Evolutionary conservation across 129 eudicot genomes (phyloP).

Genomic region (Apium graveolens): DNA sequence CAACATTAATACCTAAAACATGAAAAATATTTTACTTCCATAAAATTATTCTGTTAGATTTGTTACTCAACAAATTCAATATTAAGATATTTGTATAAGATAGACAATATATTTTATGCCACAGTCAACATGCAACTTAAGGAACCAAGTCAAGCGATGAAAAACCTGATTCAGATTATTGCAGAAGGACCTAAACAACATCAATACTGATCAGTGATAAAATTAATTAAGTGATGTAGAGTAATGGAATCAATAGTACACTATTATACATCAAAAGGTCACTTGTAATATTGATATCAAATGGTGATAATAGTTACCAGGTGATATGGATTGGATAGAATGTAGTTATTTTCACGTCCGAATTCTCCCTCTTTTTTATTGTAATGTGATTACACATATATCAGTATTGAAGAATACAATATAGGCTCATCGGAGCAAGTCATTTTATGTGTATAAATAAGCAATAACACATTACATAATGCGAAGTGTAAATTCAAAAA

Average conservation of each 20-base stretch:
- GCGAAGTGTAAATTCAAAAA: neutral
- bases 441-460: neutral
- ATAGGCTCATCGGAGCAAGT: neutral
- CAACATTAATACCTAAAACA: neutral
- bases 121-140: neutral
- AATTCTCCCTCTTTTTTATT: conserved; percentile 82
- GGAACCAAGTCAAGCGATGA: neutral
- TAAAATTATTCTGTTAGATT: neutral
- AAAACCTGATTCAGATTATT: neutral
- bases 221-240: neutral
- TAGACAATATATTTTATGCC: neutral
- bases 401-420: neutral
- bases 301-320: conserved; percentile 45
- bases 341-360: conserved; percentile 78
- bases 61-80: neutral
- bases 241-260: neutral
- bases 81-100: neutral
- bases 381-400: conserved; percentile 20
- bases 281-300: conserved; percentile 10
- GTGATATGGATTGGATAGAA: conserved; percentile 91
- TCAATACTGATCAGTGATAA: neutral
- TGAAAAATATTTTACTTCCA: neutral
- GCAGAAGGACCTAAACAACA: neutral
- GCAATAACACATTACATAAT: neutral
- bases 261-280: neutral